Base-by-base conservation (phyloP, 768 basidiomycete genomes). In the Leccinum imitatum region DNA sequence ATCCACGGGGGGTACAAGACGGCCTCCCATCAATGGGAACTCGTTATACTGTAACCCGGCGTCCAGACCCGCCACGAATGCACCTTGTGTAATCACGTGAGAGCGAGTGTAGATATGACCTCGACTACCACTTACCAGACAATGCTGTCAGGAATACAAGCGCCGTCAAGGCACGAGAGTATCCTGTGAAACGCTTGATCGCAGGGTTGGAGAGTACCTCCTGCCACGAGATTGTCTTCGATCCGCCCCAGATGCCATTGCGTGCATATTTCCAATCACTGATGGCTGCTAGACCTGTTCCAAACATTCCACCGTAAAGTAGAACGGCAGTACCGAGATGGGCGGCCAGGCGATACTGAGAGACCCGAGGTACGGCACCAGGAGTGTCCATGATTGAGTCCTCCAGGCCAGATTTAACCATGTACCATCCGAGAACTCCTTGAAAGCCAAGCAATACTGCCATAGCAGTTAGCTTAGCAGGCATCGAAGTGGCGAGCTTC, bases 11-110 rank as follows among this genome's bases (percentile, higher is more conserved):
- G 97, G 97, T 4, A 84, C 82, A 15, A 98, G 73, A 15, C 86
- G 82, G 7, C 90, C 95, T 39, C 93, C 96, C 96, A 99, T 99
- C 5, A 89, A 76, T 0, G 97, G 97, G 77, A 97, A 99, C 70
- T 98, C 96, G 70, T 99, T 99, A 77, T 98, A 98, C n/a, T 95
- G 73, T 56, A 99, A 76, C 14, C 97, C 97, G 1, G 97, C 97
- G 72, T 99, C 97, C 47, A 99, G 80, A 14, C 97, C 97, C 39
- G 97, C 97, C 30, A 99, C 97, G 67, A 99, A 98, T 5, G 97
- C 97, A 54, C 97, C 96, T 96, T 70, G 56, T 21, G 33, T 25
- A 35, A 41, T 57, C 44, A 14, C 55, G 46, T 64, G 48, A 59
- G 51, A 51, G 39, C 60, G 7, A 1, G 11, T 21, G 31, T 15